Evolutionary conservation across 208 protist species (phyloP).

Genomic region (Crithidia expoeki): DNA sequence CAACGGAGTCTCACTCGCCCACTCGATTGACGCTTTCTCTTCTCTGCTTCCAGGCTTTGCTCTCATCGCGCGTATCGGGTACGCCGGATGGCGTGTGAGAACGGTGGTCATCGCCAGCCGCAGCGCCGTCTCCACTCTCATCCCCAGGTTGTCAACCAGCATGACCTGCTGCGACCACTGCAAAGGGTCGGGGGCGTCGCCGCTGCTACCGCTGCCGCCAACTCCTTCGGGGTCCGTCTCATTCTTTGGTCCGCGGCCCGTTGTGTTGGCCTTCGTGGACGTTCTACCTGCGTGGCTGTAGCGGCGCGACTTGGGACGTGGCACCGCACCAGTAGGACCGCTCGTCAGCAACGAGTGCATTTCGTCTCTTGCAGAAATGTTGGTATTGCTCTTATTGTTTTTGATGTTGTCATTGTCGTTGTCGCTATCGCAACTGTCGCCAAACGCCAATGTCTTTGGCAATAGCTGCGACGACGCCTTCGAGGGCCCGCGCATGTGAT

Average conservation of each 20-base stretch:
- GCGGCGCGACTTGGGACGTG: constrained; percentile 21
- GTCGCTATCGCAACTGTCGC: not conserved
- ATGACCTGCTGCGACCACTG: constrained; percentile 64
- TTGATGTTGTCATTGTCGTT: not conserved
- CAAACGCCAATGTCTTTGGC: not conserved
- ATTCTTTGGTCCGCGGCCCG: not conserved
- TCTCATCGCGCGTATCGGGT: not conserved
- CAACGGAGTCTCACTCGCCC: not conserved
- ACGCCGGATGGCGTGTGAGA: constrained; percentile 18
- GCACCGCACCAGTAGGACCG: constrained; percentile 22
- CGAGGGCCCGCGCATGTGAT: too few species aligned
- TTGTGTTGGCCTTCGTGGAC: not conserved
- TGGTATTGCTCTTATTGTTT: not conserved
- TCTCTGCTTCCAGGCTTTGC: not conserved
- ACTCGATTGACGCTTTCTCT: not conserved
- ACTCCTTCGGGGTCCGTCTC: constrained; percentile 1
- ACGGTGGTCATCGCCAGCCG: constrained; percentile 30
- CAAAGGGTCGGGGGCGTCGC: constrained; percentile 33
- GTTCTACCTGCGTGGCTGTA: constrained; percentile 9
- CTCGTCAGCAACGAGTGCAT: constrained; percentile 13
- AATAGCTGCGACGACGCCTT: not conserved
- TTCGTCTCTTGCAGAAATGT: not conserved
- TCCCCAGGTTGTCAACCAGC: constrained; percentile 53
- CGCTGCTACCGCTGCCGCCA: not conserved
- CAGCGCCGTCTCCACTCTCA: constrained; percentile 41